Base-by-base conservation (phyloP, 2,329 filamentous ascomycete species). In the Xylariaceae sp. region DNA sequence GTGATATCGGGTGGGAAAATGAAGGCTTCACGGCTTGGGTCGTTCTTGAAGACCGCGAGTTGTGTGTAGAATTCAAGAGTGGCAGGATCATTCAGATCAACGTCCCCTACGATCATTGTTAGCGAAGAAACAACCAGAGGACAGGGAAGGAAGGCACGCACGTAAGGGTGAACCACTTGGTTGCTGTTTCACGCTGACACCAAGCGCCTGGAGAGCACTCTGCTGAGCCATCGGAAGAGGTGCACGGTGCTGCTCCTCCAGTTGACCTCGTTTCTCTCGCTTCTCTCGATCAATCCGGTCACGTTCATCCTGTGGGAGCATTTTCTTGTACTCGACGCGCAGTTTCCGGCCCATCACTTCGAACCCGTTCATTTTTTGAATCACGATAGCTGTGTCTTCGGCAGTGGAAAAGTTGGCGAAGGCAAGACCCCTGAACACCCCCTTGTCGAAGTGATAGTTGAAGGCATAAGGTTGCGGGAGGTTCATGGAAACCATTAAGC, bases 381-480 rank as follows among this genome's bases (percentile, higher is more conserved):
- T 99, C 45, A 97, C 94, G 45, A 87, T 81, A 12, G 89, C 88
- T 0, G 94, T 99, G 71, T 99, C 94, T 59, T 97, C 89, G 1
- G 94, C 85, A 14, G 90, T 96, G 34, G 94, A 96, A 71, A 97
- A 99, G 73, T 99, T 99, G 67, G 94, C 94, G 75, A 99, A 99
- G 2, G 94, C 94, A 47, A 99, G 78, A 6, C 94, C 94, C 52
- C 94, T 82, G 76, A 99, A 99, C 28, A 99, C 92, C 28, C 94
- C 94, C 64, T 96, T 95, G 69, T 99, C 94, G 67, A 99, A 99
- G 72, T 99, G 94, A 67, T 99, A 97, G 77, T 99, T 99, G 79
- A 99, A 99, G 12, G 94, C 94, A 67, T 99, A 99, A 0, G 94
- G 94, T 61, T 97, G 83, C 1, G 94, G 94, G 38, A 99, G 81